These are phyloP conservation scores for Celoporthe dispersa DNA, from an alignment of 2,329 filamentous ascomycete species.

Conservation along the genomic window DNA sequence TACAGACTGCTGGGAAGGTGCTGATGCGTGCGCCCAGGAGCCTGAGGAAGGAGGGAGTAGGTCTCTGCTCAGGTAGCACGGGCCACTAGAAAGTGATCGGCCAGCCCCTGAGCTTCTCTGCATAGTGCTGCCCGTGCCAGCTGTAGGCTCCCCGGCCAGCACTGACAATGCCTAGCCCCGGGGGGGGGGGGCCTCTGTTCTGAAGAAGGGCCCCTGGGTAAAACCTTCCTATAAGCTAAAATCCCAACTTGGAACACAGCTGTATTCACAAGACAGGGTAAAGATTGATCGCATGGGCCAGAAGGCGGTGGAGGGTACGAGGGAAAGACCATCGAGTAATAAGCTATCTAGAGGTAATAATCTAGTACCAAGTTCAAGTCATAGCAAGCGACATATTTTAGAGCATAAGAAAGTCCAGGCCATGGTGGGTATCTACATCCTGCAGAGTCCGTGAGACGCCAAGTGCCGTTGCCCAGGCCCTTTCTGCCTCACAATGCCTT, in stretches of 20 bases:
- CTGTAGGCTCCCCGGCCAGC: background rate
- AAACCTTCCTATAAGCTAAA: background rate
- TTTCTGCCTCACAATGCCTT: background rate
- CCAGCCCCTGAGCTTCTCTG: background rate
- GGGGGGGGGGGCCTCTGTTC: background rate
- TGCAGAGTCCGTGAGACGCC: conserved; percentile 1
- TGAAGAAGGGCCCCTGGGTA: background rate
- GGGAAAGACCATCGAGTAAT: background rate
- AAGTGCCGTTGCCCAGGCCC: background rate
- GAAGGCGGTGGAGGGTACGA: no score
- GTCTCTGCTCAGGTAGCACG: conserved; percentile 1
- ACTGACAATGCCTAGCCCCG: background rate
- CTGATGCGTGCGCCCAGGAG: background rate
- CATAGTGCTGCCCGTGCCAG: background rate
- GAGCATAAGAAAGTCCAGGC: background rate
- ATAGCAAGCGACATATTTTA: background rate
- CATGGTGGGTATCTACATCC: conserved; percentile 2
- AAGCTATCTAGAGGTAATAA: background rate
- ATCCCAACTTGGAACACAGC: background rate
- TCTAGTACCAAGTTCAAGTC: background rate
- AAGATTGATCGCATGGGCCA: no score
- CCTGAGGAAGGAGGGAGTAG: background rate
- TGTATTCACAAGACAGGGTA: background rate
- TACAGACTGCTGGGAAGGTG: background rate
- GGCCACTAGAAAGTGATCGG: background rate